phyloP scores from a whole-genome alignment of 1,284 basidiomycete species.

The Sporisorium sorghi region DNA sequence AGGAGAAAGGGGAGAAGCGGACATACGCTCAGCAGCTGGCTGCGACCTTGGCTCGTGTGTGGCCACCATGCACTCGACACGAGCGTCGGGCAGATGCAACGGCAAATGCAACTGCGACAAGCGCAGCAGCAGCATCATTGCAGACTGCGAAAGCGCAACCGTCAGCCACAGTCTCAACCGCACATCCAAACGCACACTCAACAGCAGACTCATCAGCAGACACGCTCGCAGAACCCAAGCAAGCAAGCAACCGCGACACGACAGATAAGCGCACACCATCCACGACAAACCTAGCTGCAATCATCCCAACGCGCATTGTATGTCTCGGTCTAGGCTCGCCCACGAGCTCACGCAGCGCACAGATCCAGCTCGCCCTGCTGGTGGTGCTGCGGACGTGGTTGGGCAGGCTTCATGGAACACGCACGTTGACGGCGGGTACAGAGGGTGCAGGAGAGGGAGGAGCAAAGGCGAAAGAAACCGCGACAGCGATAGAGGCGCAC shows the following conservation, averaged over 20 bases:
- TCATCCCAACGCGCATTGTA: conserved; percentile 16
- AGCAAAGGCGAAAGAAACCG: neutral
- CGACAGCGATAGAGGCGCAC: no score
- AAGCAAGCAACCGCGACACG: no score
- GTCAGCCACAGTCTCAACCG: no score
- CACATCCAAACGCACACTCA: no score
- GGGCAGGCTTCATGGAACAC: neutral
- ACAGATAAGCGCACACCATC: no score
- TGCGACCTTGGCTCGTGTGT: neutral
- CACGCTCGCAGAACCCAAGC: no score
- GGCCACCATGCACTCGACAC: no score
- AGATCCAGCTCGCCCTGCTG: conserved; percentile 43
- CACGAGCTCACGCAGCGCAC: conserved; percentile 13
- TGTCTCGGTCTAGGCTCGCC: conserved; percentile 38
- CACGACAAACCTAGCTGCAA: neutral
- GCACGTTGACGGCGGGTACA: neutral
- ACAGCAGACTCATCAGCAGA: no score
- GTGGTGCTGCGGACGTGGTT: conserved; percentile 15
- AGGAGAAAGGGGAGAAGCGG: neutral
- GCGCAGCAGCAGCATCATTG: no score
- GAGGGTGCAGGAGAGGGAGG: neutral
- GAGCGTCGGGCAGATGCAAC: no score
- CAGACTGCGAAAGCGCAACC: no score
- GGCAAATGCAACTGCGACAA: no score
- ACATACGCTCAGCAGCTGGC: conserved; percentile 10